phyloP scores from a whole-genome alignment of 768 basidiomycete species.

The Rhodotorula diobovata region DNA sequence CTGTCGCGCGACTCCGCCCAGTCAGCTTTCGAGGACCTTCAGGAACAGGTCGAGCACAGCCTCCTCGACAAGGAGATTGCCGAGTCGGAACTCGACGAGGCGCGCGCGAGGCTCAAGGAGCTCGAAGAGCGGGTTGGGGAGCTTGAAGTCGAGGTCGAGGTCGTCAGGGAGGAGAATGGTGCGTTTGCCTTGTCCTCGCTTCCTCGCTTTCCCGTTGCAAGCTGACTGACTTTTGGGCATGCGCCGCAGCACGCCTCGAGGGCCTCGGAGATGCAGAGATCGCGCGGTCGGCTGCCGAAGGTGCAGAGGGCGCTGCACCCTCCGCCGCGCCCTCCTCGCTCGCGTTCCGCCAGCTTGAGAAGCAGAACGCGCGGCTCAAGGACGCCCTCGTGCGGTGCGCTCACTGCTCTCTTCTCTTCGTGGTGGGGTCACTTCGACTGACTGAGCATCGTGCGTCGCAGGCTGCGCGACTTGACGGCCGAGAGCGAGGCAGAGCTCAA shows the following conservation, averaged over 20 bases:
- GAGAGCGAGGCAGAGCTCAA: conserved; percentile 84
- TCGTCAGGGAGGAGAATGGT: conserved; percentile 32
- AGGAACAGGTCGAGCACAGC: conserved; percentile 89
- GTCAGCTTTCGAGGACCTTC: conserved; percentile 64
- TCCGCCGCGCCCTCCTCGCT: conserved; percentile 44
- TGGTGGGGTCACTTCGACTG: not conserved
- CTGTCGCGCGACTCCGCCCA: conserved; percentile 72
- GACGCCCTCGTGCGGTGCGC: conserved; percentile 79
- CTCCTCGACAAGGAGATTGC: conserved; percentile 95
- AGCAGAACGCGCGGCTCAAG: conserved; percentile 90
- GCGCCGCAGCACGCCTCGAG: conserved; percentile 19
- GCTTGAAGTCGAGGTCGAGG: conserved; percentile 36
- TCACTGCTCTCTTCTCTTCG: not conserved
- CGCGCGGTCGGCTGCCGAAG: conserved; percentile 43
- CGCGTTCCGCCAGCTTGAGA: conserved; percentile 75
- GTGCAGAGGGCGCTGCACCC: conserved; percentile 26
- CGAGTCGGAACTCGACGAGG: conserved; percentile 46
- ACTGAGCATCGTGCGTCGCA: conserved; percentile 46
- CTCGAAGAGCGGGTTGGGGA: conserved; percentile 23
- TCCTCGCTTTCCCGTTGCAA: too few relatives aligned
- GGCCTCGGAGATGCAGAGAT: conserved; percentile 29
- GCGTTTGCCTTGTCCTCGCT: not conserved
- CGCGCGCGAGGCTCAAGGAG: conserved; percentile 13
- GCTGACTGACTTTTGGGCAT: too few relatives aligned
- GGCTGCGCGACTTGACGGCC: conserved; percentile 79